These are phyloP conservation scores for Vairimorpha ceranae DNA, from an alignment of 371 early-diverging fungal genomes.

Conservation along the genomic window DNA sequence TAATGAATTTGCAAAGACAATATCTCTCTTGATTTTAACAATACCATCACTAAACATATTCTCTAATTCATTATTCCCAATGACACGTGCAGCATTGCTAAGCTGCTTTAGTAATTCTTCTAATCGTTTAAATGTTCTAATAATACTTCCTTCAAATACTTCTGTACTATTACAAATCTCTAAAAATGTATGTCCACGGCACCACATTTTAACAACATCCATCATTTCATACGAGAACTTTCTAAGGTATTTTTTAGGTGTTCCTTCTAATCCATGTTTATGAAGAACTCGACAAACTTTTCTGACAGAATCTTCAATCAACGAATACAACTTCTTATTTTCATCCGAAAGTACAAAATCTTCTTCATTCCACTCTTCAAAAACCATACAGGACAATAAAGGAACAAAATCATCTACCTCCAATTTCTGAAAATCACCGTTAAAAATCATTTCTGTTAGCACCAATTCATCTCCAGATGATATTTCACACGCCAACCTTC, in stretches of 20 bases:
- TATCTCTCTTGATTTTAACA: slow-evolving; percentile 87
- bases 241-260: slow-evolving; percentile 66
- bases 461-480: slow-evolving; percentile 88
- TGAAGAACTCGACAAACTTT: slow-evolving; percentile 75
- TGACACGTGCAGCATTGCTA: slow-evolving; percentile 80
- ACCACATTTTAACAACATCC: slow-evolving; percentile 95
- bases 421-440: slow-evolving; percentile 86
- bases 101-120: slow-evolving; percentile 92
- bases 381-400: slow-evolving; percentile 83
- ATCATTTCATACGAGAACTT: slow-evolving; percentile 69
- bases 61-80: slow-evolving; percentile 91
- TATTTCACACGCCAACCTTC: slow-evolving; percentile 97
- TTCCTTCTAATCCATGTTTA: slow-evolving; percentile 72
- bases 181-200: slow-evolving; percentile 81
- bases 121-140: slow-evolving; percentile 81
- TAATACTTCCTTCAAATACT: slow-evolving; percentile 90
- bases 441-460: slow-evolving; percentile 95
- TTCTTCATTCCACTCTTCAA: slow-evolving; percentile 69
- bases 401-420: slow-evolving; percentile 78
- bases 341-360: slow-evolving; percentile 67
- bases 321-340: slow-evolving; percentile 69
- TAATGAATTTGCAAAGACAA: slow-evolving; percentile 90
- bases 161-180: slow-evolving; percentile 89
- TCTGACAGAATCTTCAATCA: slow-evolving; percentile 76
- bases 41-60: slow-evolving; percentile 88